Base-by-base conservation (phyloP, 2,329 filamentous ascomycete genomes). In the Trichoderma sp. region DNA sequence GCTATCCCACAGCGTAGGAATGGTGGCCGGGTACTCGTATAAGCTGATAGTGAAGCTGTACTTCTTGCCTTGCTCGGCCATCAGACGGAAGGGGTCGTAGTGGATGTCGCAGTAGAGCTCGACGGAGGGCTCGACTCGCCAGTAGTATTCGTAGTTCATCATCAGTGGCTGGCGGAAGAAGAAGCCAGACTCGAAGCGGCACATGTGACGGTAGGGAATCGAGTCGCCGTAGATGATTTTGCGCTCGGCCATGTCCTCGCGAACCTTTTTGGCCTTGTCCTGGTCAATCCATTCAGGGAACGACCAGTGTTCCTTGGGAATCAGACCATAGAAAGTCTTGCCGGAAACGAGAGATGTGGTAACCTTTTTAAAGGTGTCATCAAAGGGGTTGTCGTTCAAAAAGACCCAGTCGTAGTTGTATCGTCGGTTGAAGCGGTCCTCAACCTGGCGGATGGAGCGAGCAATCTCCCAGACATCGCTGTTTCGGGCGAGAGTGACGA, bases 371-470 rank as follows among this genome's bases (percentile, higher is more conserved):
- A 99, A 99, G 11, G 89, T 90, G 3, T 92, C 92, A 78, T 97
- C 92, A 77, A 99, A 99, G 0, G 94, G 92, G 79, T 94, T 89
- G 79, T 99, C 96, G 82, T 99, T 99, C 71, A 99, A 85, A 83
- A 99, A 99, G 65, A 99, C 95, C 96, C 96, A 99, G 79, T 98
- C 95, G 82, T 99, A 99, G 84, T 97, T 91, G 84, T 92, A 98
- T 76, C 95, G 92, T 76, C 90, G 89, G 84, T 99, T 99, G 89
- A 99, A 99, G 77, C 96, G 92, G 81, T 99, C 96, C 82, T 99
- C 96, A 68, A 99, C 90, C 78, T 97, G 93, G 68, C 96, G 93
- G 77, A 99, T 99, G 14, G 94, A 97, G 77, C 93, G 89, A 71
- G 94, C 92, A 77, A 99, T 97, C 62, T 99, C 96, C 96, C 96